Evolutionary conservation across 495 filamentous ascomycete genomes (phyloP).

Genomic region (Symbiotaphrina buchneri): DNA sequence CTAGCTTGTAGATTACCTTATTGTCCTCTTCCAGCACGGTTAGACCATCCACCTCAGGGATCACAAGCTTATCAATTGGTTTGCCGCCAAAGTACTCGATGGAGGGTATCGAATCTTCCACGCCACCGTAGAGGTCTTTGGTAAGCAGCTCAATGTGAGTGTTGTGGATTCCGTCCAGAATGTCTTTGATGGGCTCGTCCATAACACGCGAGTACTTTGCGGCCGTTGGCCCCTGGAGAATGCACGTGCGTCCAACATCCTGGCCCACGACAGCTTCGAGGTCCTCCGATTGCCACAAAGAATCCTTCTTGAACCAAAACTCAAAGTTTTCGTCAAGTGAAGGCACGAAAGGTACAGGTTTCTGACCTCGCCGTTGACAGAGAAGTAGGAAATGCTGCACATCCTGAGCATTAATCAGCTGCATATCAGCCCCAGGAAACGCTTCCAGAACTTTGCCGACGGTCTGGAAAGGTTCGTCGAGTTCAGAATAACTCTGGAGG

Average conservation of each 20-base stretch:
- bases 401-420: conserved; percentile 93
- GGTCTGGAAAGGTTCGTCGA: conserved; percentile 58
- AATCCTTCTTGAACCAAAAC: conserved; percentile 99
- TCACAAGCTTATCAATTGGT: conserved; percentile 27
- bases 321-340: conserved; percentile 87
- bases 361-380: conserved; percentile 84
- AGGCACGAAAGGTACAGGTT: conserved; percentile 90
- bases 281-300: conserved; percentile 98
- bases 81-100: conserved; percentile 92
- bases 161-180: conserved; percentile 73
- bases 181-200: conserved; percentile 84
- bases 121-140: conserved; percentile 54
- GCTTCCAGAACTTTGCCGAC: conserved; percentile 57
- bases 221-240: conserved; percentile 87
- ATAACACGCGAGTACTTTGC: conserved; percentile 72
- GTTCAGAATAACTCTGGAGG: conserved; percentile 67
- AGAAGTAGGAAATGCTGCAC: conserved; percentile 87
- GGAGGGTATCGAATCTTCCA: conserved; percentile 52
- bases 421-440: conserved; percentile 67
- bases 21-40: conserved; percentile 48
- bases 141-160: conserved; percentile 62
- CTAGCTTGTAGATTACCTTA: conserved; percentile 63
- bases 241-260: conserved; percentile 86
- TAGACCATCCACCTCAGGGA: conserved; percentile 63
- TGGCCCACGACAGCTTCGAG: conserved; percentile 86